phyloP scores from a whole-genome alignment of 1,284 basidiomycete species.

The Tetrapyrgos nigripes region DNA sequence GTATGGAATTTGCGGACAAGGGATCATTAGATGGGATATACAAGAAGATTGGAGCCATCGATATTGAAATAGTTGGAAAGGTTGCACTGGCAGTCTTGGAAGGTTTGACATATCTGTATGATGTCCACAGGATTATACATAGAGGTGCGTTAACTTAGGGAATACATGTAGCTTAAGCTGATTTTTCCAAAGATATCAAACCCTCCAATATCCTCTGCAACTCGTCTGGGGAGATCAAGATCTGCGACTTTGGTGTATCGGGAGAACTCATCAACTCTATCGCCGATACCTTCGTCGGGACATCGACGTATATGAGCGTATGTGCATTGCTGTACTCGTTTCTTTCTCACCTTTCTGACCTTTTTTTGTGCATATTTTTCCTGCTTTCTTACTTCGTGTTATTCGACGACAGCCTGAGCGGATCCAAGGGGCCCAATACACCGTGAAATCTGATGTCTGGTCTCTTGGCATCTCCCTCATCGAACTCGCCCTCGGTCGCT shows the following conservation, averaged over 20 bases:
- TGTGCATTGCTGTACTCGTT: slow-evolving; percentile 41
- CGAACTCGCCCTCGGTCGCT: slow-evolving; percentile 92
- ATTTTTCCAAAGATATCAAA: slow-evolving; percentile 83
- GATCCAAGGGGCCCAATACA: slow-evolving; percentile 97
- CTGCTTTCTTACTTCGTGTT: slow-evolving; percentile 17
- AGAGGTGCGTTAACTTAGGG: slow-evolving; percentile 67
- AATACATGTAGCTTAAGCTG: neutral
- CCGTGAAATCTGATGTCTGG: slow-evolving; percentile 98
- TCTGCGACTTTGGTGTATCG: slow-evolving; percentile 98
- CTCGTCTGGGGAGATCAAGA: slow-evolving; percentile 94
- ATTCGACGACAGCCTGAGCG: slow-evolving; percentile 84
- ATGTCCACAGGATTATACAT: slow-evolving; percentile 99
- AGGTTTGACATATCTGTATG: slow-evolving; percentile 97
- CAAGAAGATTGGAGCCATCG: slow-evolving; percentile 90
- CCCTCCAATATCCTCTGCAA: slow-evolving; percentile 98
- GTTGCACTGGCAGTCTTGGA: slow-evolving; percentile 94
- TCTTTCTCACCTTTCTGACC: slow-evolving; percentile 14
- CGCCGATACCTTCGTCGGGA: slow-evolving; percentile 98
- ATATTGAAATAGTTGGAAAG: slow-evolving; percentile 88
- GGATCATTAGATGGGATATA: slow-evolving; percentile 93
- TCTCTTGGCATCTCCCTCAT: slow-evolving; percentile 95
- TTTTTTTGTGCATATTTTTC: neutral
- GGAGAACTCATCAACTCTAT: slow-evolving; percentile 99
- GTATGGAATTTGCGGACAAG: slow-evolving; percentile 98
- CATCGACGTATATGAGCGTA: slow-evolving; percentile 99